These are phyloP conservation scores for Schizonepeta tenuifolia DNA, from an alignment of 257 asterid genomes.

Conservation along the genomic window DNA sequence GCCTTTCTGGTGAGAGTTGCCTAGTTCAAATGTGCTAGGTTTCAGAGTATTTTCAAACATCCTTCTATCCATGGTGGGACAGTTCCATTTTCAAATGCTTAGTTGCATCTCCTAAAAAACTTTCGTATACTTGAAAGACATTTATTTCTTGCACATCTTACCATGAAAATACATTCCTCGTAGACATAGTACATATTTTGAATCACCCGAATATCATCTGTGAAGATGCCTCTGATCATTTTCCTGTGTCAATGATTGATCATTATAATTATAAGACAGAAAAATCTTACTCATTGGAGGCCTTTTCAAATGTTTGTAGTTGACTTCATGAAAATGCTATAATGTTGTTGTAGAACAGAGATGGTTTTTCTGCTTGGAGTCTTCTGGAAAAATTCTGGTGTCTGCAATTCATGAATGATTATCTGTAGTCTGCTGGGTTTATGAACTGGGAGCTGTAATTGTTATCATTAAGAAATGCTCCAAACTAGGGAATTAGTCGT, in stretches of 20 bases:
- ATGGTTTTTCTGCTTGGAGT: not conserved
- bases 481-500: not conserved
- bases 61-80: not conserved
- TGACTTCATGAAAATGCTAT: not conserved
- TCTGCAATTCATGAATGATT: not conserved
- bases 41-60: not conserved
- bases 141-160: not conserved
- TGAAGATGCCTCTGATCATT: not conserved
- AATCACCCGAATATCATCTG: not conserved
- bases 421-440: not conserved
- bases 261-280: not conserved
- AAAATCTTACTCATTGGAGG: not conserved
- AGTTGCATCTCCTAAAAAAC: not conserved
- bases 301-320: not conserved
- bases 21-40: not conserved
- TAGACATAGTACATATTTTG: not conserved
- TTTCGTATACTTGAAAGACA: not conserved
- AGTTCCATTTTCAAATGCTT: not conserved
- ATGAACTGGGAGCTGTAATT: not conserved
- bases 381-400: not conserved
- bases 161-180: not conserved
- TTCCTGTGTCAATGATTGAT: not conserved
- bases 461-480: constrained; percentile 2
- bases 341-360: not conserved
- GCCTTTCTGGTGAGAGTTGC: constrained; percentile 5